Conservation (phyloP, 192 early-diverging fungal genomes). For the Backusella mclennaniae region DNA sequence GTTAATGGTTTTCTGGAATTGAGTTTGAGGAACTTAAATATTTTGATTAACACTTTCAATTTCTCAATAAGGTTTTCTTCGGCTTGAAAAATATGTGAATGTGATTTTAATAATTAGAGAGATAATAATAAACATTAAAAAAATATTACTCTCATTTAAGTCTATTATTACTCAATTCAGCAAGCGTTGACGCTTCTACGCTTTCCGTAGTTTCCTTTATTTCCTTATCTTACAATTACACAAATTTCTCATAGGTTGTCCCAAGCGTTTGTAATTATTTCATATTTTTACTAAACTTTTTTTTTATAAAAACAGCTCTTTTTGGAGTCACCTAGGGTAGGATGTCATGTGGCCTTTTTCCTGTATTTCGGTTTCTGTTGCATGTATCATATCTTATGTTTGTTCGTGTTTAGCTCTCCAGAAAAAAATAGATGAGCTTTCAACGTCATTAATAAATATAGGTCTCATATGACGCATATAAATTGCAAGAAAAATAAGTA, state of each 20-base stretch:
- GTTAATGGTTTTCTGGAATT: conserved; percentile 21
- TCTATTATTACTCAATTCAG: neutral
- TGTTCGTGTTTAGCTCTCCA: neutral
- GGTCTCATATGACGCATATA: neutral
- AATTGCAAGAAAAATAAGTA: neutral
- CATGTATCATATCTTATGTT: neutral
- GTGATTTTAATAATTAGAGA: neutral
- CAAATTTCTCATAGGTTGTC: conserved; percentile 17
- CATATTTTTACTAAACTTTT: neutral
- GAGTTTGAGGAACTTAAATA: conserved; percentile 23
- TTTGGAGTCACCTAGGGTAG: neutral
- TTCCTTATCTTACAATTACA: conserved; percentile 17
- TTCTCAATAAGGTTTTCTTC: conserved; percentile 21
- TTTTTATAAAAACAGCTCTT: neutral
- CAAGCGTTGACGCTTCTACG: neutral
- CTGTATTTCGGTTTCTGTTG: neutral
- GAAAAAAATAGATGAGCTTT: neutral
- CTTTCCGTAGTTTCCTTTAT: conserved; percentile 9
- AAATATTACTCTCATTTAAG: neutral
- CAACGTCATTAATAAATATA: neutral
- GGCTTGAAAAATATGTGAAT: neutral
- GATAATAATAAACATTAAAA: conserved; percentile 4
- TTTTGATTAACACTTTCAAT: conserved; percentile 17
- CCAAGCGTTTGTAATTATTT: conserved; percentile 1
- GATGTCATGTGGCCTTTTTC: neutral